A percentile compares a stretch with the other conserved stretches of the same genome.
phyloP scores from a whole-genome alignment of 306 rosid species.

The Prunus davidiana region DNA sequence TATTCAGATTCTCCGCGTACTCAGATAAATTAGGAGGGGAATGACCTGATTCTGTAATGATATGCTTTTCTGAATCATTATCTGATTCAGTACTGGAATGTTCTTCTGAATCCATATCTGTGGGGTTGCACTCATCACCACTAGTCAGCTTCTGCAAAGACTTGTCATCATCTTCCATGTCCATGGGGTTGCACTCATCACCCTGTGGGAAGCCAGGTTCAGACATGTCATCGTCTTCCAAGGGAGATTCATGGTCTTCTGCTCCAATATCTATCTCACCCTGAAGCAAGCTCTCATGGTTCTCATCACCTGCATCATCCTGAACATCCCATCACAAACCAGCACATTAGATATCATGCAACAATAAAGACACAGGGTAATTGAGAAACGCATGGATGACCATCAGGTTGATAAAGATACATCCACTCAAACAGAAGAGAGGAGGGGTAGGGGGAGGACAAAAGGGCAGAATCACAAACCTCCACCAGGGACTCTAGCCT shows the following conservation, averaged over 20 bases:
- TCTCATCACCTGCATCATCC: conserved; percentile 50
- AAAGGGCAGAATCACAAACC: conserved; percentile 46
- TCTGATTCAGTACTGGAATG: neutral
- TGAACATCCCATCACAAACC: conserved; percentile 36
- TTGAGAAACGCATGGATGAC: conserved; percentile 20
- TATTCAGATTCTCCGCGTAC: conserved; percentile 34
- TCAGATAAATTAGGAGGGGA: conserved; percentile 33
- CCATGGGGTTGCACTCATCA: neutral
- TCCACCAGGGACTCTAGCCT: conserved; percentile 34
- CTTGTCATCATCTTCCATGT: conserved; percentile 11
- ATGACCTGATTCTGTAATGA: conserved; percentile 24
- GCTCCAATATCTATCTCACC: conserved; percentile 41
- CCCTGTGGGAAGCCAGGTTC: conserved; percentile 30
- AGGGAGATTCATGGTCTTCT: conserved; percentile 16
- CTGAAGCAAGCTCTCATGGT: conserved; percentile 33
- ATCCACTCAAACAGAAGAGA: conserved; percentile 7
- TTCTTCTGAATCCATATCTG: conserved; percentile 16
- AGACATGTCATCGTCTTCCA: conserved; percentile 35
- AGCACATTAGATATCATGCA: conserved; percentile 27
- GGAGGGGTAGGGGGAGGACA: neutral
- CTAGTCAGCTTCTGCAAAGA: conserved; percentile 20
- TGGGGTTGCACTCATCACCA: conserved; percentile 26
- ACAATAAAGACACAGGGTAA: neutral
- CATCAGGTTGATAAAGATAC: conserved; percentile 15
- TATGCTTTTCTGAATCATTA: conserved; percentile 33